phyloP scores from a whole-genome alignment of 768 basidiomycete genomes.

The Kondoa subrosea region DNA sequence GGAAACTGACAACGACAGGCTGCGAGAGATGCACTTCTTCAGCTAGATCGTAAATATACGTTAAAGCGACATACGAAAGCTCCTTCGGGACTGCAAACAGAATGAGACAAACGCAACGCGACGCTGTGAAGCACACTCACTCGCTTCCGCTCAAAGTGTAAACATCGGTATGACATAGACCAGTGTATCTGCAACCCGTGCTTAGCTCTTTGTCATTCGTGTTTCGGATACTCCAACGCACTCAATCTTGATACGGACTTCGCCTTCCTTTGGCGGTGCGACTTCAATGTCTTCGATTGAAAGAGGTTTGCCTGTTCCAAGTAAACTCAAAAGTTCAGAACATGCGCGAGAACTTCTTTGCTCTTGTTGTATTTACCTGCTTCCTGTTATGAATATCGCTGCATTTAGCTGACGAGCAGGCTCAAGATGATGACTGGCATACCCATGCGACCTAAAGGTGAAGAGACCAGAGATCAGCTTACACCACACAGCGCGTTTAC shows the following conservation, averaged over 20 bases:
- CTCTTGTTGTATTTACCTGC: background rate
- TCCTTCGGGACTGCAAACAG: constrained; percentile 46
- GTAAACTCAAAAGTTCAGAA: too few relatives aligned
- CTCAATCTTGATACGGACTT: constrained; percentile 84
- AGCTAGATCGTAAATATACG: background rate
- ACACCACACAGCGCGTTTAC: background rate
- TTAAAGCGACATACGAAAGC: constrained; percentile 26
- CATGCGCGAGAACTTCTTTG: too few relatives aligned
- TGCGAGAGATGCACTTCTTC: too few relatives aligned
- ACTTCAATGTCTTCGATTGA: constrained; percentile 85
- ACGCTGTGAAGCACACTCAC: too few relatives aligned
- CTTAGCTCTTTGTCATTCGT: constrained; percentile 22
- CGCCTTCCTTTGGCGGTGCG: constrained; percentile 69
- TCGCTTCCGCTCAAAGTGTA: constrained; percentile 79
- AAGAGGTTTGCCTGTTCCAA: constrained; percentile 35
- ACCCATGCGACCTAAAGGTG: constrained; percentile 5
- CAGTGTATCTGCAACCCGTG: background rate
- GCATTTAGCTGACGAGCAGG: background rate
- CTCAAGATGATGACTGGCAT: background rate
- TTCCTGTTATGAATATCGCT: background rate
- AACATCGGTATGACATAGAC: constrained; percentile 43
- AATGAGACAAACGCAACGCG: too few relatives aligned
- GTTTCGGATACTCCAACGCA: constrained; percentile 97
- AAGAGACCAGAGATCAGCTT: background rate
- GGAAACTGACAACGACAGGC: background rate